Conservation (phyloP, 768 basidiomycete genomes). For the Macrolepiota albuminosa region DNA sequence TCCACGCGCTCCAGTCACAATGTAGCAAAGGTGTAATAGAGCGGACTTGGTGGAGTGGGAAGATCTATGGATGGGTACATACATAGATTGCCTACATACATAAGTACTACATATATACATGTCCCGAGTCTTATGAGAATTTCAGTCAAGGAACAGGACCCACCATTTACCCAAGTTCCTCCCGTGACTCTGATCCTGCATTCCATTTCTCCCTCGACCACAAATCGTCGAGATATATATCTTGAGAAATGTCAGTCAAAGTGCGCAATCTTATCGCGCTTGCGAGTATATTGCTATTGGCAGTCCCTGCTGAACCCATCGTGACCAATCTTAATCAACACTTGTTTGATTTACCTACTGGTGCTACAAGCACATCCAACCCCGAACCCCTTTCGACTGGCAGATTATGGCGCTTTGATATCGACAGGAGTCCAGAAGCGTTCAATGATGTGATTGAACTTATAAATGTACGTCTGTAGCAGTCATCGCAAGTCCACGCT, state of each 20-base stretch:
- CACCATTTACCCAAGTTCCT: not conserved
- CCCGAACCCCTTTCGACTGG: constrained; percentile 10
- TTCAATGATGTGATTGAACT: constrained; percentile 10
- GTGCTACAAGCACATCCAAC: not conserved
- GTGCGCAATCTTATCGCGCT: constrained; percentile 4
- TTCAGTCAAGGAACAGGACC: not conserved
- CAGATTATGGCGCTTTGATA: constrained; percentile 16
- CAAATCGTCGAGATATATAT: not conserved
- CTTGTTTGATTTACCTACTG: constrained; percentile 1
- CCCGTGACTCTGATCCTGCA: not conserved
- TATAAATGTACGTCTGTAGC: constrained; percentile 6
- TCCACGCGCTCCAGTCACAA: too few species aligned
- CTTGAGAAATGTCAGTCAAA: constrained; percentile 1
- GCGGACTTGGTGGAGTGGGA: too few species aligned
- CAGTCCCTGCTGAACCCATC: constrained; percentile 5
- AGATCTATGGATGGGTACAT: too few species aligned
- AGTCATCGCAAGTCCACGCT: not conserved
- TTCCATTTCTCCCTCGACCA: not conserved
- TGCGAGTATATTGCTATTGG: constrained; percentile 16
- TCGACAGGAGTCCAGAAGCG: not conserved
- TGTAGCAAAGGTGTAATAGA: too few species aligned
- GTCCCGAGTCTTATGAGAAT: not conserved
- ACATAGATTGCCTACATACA: too few species aligned
- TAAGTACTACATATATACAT: not conserved
- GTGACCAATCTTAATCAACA: constrained; percentile 8